Conservation (phyloP, 1,284 basidiomycete genomes). For the Pterulicium gracile region DNA sequence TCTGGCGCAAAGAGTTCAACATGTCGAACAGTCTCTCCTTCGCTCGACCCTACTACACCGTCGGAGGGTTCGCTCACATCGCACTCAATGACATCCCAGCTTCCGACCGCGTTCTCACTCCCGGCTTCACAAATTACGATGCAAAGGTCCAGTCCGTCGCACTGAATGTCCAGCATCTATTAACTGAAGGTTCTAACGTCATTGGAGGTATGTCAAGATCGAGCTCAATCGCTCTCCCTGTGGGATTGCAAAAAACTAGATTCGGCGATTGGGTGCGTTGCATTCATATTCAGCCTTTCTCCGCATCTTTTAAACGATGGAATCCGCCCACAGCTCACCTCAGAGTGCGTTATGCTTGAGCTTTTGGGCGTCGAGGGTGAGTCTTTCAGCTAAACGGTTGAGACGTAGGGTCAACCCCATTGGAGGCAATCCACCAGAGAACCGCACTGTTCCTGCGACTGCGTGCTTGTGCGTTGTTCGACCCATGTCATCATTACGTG, state of each 20-base stretch:
- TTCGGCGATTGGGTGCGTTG: conserved; percentile 17
- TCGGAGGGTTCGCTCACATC: conserved; percentile 18
- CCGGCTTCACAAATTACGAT: conserved; percentile 21
- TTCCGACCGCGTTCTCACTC: conserved; percentile 17
- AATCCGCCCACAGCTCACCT: conserved; percentile 14
- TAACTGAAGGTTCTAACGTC: conserved; percentile 13
- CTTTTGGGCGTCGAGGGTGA: no score
- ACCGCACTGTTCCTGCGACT: conserved; percentile 17
- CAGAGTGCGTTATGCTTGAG: neutral
- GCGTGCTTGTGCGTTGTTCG: conserved; percentile 15
- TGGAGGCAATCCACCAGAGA: conserved; percentile 20
- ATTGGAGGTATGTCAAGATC: conserved; percentile 17
- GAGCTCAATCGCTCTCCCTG: conserved; percentile 18
- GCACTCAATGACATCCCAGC: conserved; percentile 16
- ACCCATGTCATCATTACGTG: neutral
- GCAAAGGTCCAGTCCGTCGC: conserved; percentile 16
- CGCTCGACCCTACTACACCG: conserved; percentile 18
- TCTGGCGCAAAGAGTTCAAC: conserved; percentile 16
- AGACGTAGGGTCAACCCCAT: conserved; percentile 16
- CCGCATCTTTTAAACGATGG: neutral
- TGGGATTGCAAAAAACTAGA: conserved; percentile 15
- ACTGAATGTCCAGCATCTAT: conserved; percentile 13
- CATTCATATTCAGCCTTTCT: neutral
- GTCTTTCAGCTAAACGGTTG: no score
- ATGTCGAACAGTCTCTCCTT: conserved; percentile 13